Percentiles rank a stretch among this genome's conserved stretches.
Evolutionary conservation across 352 stramenopile species (phyloP).

Genomic region (Albugo candida): DNA sequence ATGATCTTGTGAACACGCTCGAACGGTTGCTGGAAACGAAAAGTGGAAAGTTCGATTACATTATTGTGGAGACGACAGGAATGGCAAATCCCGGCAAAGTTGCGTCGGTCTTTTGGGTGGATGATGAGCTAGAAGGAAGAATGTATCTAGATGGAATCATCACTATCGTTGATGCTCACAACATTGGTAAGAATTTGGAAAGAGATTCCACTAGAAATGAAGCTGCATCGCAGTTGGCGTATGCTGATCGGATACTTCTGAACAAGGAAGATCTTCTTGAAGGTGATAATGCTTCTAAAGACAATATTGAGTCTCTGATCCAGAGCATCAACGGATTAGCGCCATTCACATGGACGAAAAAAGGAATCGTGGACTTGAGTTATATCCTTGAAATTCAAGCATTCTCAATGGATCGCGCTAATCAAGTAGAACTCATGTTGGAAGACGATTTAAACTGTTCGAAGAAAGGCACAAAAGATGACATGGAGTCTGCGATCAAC

Average conservation of each 20-base stretch:
- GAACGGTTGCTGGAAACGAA: constrained; percentile 56
- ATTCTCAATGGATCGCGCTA: constrained; percentile 44
- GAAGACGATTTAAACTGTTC: background rate
- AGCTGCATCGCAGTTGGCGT: constrained; percentile 91
- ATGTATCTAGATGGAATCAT: constrained; percentile 91
- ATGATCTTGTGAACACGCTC: constrained; percentile 74
- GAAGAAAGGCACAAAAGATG: too few species aligned
- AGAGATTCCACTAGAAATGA: constrained; percentile 45
- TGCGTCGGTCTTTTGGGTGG: constrained; percentile 91
- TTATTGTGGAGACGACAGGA: constrained; percentile 89
- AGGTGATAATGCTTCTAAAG: constrained; percentile 21
- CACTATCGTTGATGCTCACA: constrained; percentile 92
- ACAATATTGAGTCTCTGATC: constrained; percentile 21
- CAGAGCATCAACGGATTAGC: constrained; percentile 45
- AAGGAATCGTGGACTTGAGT: constrained; percentile 30
- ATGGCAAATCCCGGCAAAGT: constrained; percentile 89
- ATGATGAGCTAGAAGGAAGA: constrained; percentile 76
- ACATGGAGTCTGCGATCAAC: background rate
- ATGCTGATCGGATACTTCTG: constrained; percentile 95
- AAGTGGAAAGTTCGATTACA: constrained; percentile 75
- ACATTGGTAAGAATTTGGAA: constrained; percentile 68
- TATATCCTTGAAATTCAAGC: constrained; percentile 61
- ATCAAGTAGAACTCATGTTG: constrained; percentile 32
- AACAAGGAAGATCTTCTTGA: constrained; percentile 97
- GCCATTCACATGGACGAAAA: constrained; percentile 36